phyloP scores from a whole-genome alignment of 2,329 filamentous ascomycete species.

The Aaosphaeria pasadenensis region DNA sequence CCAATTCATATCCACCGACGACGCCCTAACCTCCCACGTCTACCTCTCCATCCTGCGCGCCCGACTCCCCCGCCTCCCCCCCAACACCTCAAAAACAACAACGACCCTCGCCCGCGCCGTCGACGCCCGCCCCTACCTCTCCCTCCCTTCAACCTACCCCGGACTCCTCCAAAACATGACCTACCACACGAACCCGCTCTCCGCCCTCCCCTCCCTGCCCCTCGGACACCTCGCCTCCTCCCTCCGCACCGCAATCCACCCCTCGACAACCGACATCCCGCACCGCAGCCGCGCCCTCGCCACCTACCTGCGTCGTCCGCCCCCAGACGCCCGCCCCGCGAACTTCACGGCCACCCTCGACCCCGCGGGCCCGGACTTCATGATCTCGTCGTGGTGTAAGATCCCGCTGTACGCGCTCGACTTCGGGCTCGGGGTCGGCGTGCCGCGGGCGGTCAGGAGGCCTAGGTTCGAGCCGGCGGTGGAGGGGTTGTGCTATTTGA shows the following conservation, averaged over 20 bases:
- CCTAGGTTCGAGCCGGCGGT: slow-evolving; percentile 43
- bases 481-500: slow-evolving; percentile 50
- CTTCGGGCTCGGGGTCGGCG: slow-evolving; percentile 48
- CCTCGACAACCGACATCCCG: slow-evolving; percentile 32
- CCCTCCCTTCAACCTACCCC: slow-evolving; percentile 45
- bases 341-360: slow-evolving; percentile 26
- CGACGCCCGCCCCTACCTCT: slow-evolving; percentile 45
- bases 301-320: slow-evolving; percentile 34
- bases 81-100: slow-evolving; percentile 14
- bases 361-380: slow-evolving; percentile 23
- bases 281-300: slow-evolving; percentile 39
- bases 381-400: slow-evolving; percentile 56
- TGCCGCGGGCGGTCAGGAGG: slow-evolving; percentile 47
- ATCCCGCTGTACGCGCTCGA: slow-evolving; percentile 45
- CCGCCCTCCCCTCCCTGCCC: slow-evolving; percentile 25
- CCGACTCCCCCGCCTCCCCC: slow-evolving; percentile 36
- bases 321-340: slow-evolving; percentile 25
- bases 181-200: slow-evolving; percentile 33
- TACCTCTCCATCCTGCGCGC: slow-evolving; percentile 47
- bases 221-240: slow-evolving; percentile 34
- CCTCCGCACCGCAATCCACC: slow-evolving; percentile 41
- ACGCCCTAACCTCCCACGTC: slow-evolving; percentile 51
- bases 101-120: slow-evolving; percentile 46
- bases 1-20: slow-evolving; percentile 50
- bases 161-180: slow-evolving; percentile 50